Evolutionary conservation across 768 basidiomycete species (phyloP), one percentile per base, ranked within the genome.

Genomic region (Lactifluus subvellereus): DNA sequence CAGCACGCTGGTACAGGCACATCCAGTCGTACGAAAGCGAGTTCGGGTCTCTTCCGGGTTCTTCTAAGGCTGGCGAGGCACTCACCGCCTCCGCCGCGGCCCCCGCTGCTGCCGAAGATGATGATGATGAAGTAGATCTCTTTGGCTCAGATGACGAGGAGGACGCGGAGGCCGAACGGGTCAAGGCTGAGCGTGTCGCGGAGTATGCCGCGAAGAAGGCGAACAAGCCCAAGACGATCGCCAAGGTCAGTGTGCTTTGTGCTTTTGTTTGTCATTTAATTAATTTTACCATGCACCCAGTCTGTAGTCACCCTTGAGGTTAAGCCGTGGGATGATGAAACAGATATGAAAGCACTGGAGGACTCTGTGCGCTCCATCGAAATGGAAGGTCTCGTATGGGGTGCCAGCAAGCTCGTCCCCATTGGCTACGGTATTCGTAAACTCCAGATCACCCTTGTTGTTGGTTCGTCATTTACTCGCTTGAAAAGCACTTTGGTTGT

Each of bases 291-390:
- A n/a, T 57, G 57, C 30, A 40, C 16, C 62, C 75, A 98, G 94
- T 98, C 97, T 68, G 86, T 99, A 65, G 97, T 99, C 55, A 99
- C 96, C 52, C 78, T 98, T 69, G 96, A 98, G 69, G 94, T 99
- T 66, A 99, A 99, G 78, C 95, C 96, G 45, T 97, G 94, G 96
- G 96, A 98, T 74, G 96, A 98, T 73, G 94, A 97, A 80, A 99
- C 97, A 55, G 93, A 98, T 76, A 95, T 99, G 95, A 82, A 72
- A 49, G 89, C 79, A 55, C 80, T 98, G 69, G 96, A 98, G 77
- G 75, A 79, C 16, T 71, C 82, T 47, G 96, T 98, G 59, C 86
- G 97, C 64, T 86, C 91, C 22, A 86, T 98, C 70, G 83, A 91
- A 75, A 78, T 84, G 78, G 87, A 89, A 45, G 97, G 97, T 72